Evolutionary conservation across 2,329 filamentous ascomycete species (phyloP).

Genomic region (Fusarium graminum): DNA sequence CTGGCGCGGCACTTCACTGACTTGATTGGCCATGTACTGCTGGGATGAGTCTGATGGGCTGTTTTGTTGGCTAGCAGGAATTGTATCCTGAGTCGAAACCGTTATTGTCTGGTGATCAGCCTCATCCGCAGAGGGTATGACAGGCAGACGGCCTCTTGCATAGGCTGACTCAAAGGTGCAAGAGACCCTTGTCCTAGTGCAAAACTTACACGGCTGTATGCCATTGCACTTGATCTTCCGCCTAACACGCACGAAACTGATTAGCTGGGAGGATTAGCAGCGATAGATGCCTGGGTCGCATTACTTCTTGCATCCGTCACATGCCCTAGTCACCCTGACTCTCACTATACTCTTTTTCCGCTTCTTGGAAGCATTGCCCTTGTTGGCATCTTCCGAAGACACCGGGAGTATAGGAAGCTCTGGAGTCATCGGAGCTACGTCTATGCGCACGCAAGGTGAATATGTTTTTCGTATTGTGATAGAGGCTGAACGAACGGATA

Average conservation of each 20-base stretch:
- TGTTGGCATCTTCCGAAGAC: conserved; percentile 20
- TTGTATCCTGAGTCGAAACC: conserved; percentile 12
- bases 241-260: conserved; percentile 17
- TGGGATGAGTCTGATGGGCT: conserved; percentile 19
- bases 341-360: conserved; percentile 47
- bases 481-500: conserved; percentile 23
- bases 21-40: conserved; percentile 12
- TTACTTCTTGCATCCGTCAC: conserved; percentile 49
- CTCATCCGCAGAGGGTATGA: conserved; percentile 35
- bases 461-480: not conserved
- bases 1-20: conserved; percentile 3
- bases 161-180: conserved; percentile 48
- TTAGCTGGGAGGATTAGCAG: conserved; percentile 21
- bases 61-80: conserved; percentile 5
- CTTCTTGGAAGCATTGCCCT: conserved; percentile 25
- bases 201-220: conserved; percentile 47
- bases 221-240: conserved; percentile 48
- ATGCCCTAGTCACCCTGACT: conserved; percentile 46
- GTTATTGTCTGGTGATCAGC: conserved; percentile 13
- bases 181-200: conserved; percentile 31
- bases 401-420: conserved; percentile 28
- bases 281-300: not conserved
- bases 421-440: conserved; percentile 24
- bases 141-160: conserved; percentile 43
- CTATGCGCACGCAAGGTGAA: not conserved